Evolutionary conservation across 768 basidiomycete genomes (phyloP).

Genomic region (Pulveroboletus sp.): DNA sequence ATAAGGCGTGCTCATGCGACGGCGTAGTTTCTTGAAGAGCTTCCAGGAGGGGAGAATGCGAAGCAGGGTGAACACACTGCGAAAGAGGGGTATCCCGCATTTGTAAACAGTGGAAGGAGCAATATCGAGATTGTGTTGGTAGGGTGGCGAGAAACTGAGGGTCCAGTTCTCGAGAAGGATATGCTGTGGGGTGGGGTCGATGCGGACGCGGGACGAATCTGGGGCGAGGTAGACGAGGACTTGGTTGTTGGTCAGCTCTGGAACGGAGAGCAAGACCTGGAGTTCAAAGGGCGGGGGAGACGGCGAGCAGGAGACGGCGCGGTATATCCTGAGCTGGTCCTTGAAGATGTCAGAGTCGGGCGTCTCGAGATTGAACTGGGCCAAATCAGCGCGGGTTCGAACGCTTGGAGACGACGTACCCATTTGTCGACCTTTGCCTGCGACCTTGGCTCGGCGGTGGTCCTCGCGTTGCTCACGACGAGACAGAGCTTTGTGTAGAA

Average conservation of each 20-base stretch:
- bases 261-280: conserved; percentile 66
- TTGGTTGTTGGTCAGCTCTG: conserved; percentile 64
- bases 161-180: conserved; percentile 74
- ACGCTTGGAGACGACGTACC: too few relatives aligned
- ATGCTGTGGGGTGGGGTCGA: conserved; percentile 64
- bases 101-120: conserved; percentile 79
- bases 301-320: conserved; percentile 39
- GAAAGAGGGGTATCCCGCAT: conserved; percentile 77
- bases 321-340: conserved; percentile 56
- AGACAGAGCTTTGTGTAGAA: conserved; percentile 81
- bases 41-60: conserved; percentile 77
- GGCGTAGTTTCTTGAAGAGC: conserved; percentile 56
- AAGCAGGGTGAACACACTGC: conserved; percentile 65
- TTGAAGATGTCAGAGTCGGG: conserved; percentile 68
- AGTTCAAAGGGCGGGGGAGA: conserved; percentile 51
- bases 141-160: conserved; percentile 41
- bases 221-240: conserved; percentile 65
- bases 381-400: too few relatives aligned
- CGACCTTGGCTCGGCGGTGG: conserved; percentile 45
- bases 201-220: conserved; percentile 54
- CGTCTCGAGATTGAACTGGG: conserved; percentile 78
- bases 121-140: conserved; percentile 37
- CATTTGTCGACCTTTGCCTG: conserved; percentile 71
- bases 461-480: conserved; percentile 67
- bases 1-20: conserved; percentile 35